Base-by-base conservation (phyloP, 1,284 basidiomycete genomes). In the Ceratobasidium sp. region DNA sequence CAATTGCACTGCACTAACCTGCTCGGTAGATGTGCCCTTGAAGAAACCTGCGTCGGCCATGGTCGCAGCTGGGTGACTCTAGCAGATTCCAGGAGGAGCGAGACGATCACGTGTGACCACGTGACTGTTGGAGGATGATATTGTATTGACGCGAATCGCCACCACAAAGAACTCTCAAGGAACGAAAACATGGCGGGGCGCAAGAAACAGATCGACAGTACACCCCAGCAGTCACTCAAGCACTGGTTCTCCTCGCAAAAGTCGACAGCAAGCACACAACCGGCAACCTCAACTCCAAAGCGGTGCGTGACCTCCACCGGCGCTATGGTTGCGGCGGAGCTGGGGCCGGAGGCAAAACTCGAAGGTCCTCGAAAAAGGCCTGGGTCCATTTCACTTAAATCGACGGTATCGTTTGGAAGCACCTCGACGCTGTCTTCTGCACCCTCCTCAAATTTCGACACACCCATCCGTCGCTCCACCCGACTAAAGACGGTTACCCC, bases 1-100 rank as follows among this genome's bases (percentile, higher is more conserved):
- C 4, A 11, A 41, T 5, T 41, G 36, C 36, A 11, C 36, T 11
- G 11, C 6, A 54, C 24, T 47, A 29, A 77, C 76, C 75, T 76
- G 76, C 31, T 75, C 75, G 17, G 73, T 69, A 56, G 67, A 76
- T 19, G 75, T 77, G 15, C 93, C 93, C 83, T 94, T 94, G 90
- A 94, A 94, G 82, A 94, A 94, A 31, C 92, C 92, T 91, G 78
- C 48, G 65, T 78, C 75, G 36, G 66, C 66, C 66, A 69, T 69
- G 36, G 33, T 56, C 24, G 36, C 41, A 53, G 33, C 24, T n/a
- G 44, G 66, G 11, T 41, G 48, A 51, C 31, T 19, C 15, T 19
- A 33, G 29, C 9, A 14, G 56, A 33, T 15, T 57, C 36, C 11
- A 41, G 36, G 36, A 41, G n/a, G 60, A 45, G 60, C 36, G 36